Base-by-base conservation (phyloP, 2,329 filamentous ascomycete species). In the Phialophora tarda region DNA sequence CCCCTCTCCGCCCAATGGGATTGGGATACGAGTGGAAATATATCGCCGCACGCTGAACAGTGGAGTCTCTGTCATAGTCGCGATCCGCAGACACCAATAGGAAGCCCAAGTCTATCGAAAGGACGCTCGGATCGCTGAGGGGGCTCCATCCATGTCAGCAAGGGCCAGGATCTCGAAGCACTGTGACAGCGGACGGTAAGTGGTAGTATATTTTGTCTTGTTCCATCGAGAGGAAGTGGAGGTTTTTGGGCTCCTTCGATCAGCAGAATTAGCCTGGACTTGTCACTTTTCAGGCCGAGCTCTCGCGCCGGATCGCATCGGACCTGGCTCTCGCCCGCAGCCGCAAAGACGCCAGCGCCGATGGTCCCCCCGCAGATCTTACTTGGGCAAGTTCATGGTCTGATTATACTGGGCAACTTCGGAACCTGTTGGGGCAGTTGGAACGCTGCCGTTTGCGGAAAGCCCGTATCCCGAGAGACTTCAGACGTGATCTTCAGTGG, bases 1-100 rank as follows among this genome's bases (percentile, higher is more conserved):
- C 17, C 17, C 17, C 5, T n/a, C 14, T 51, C 10, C 4, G 48
- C 48, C 44, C 21, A 51, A 24, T 51, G 10, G 24, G 24, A 21
- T 51, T 26, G 4, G 7, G 10, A 51, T 24, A 4, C 24, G 21
- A 54, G 59, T 66, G 64, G 64, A 66, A 66, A 32, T 66, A 63
- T 66, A 63, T 59, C 50, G 44, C 47, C 64, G 64, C 64, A 63
- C 8, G 54, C 28, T 44, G 38, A 44, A n/a, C 5, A 21, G 38
- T n/a, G 17, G 38, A n/a, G 48, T 51, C 48, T 51, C 48, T 26
- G 48, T 51, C 48, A 11, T 51, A 51, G 48, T 44, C 21, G 48
- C 48, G 48, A 51, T 51, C 48, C 23, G 21, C 48, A 8, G 48
- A 24, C 48, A 50, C 57, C 57, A 59, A 59, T 59, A 38, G 57